A percentile compares a stretch with the other conserved stretches of the same genome.
Evolutionary conservation across 108 stramenopile species (phyloP).

Genomic region (Asterionellopsis glacialis): DNA sequence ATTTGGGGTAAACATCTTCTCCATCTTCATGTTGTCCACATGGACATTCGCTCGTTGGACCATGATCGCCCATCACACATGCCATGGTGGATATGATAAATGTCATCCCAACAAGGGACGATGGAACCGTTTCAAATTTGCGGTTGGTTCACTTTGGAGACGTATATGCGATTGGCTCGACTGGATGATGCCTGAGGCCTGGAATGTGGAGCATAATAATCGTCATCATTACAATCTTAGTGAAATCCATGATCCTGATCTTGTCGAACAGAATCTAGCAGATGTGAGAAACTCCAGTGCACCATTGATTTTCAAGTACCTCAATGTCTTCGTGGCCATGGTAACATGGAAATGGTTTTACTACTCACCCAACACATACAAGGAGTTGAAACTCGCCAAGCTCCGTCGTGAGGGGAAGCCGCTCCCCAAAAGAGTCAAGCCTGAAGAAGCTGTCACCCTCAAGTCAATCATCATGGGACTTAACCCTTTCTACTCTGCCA

Average conservation of each 20-base stretch:
- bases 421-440: slow-evolving; percentile 56
- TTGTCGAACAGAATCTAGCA: slow-evolving; percentile 79
- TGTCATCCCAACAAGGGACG: slow-evolving; percentile 68
- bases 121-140: slow-evolving; percentile 78
- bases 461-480: slow-evolving; percentile 32
- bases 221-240: slow-evolving; percentile 83
- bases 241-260: slow-evolving; percentile 82
- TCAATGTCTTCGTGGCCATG: slow-evolving; percentile 37
- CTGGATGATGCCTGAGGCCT: slow-evolving; percentile 90
- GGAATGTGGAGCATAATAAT: slow-evolving; percentile 93
- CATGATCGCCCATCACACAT: slow-evolving; percentile 88
- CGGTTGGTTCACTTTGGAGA: slow-evolving; percentile 52
- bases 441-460: slow-evolving; percentile 72
- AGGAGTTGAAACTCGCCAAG: slow-evolving; percentile 77
- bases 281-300: slow-evolving; percentile 50
- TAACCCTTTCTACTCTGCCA: slow-evolving; percentile 54
- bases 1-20: slow-evolving; percentile 27
- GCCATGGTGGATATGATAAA: slow-evolving; percentile 84
- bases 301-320: slow-evolving; percentile 57
- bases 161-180: slow-evolving; percentile 83
- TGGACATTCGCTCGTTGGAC: slow-evolving; percentile 80
- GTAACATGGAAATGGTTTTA: slow-evolving; percentile 90
- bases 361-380: slow-evolving; percentile 91
- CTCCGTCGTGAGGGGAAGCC: slow-evolving; percentile 40
- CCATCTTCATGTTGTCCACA: slow-evolving; percentile 55